Conservation (phyloP, 2,329 filamentous ascomycete species). For the Cercospora sesami region DNA sequence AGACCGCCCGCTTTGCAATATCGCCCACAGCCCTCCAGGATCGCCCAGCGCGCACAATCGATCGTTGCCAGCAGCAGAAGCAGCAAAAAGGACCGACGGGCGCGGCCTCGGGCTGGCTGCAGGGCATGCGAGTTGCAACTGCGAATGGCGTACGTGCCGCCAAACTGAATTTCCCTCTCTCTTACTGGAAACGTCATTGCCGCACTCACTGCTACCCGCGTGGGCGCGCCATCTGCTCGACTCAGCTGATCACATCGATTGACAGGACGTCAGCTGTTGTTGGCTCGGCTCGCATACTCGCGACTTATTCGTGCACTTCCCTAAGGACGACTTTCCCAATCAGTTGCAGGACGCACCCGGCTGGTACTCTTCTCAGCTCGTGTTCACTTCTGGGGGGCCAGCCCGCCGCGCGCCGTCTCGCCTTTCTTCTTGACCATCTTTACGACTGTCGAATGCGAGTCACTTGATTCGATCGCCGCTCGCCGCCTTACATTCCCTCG, state of each 20-base stretch:
- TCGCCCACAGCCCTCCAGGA: not conserved
- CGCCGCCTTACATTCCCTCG: constrained; percentile 27
- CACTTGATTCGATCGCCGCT: constrained; percentile 24
- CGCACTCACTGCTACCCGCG: constrained; percentile 15
- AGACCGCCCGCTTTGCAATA: not conserved
- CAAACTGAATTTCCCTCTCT: not conserved
- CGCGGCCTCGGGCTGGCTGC: not conserved
- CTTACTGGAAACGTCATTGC: constrained; percentile 17
- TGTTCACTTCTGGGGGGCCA: constrained; percentile 15
- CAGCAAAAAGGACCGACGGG: constrained; percentile 9
- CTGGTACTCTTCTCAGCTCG: constrained; percentile 25
- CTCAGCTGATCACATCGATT: constrained; percentile 21
- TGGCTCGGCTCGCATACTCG: constrained; percentile 14
- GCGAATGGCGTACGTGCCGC: constrained; percentile 6
- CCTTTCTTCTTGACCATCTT: not conserved
- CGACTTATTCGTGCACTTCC: constrained; percentile 14
- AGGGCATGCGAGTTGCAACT: not conserved
- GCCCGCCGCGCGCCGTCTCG: constrained; percentile 19
- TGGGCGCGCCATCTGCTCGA: constrained; percentile 12
- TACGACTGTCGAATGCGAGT: not conserved
- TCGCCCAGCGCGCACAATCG: constrained; percentile 4
- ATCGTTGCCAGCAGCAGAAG: constrained; percentile 4
- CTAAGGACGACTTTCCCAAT: constrained; percentile 14
- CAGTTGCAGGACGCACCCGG: constrained; percentile 19
- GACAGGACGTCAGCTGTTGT: constrained; percentile 19